Evolutionary conservation across 108 stramenopile genomes (phyloP), one percentile per base, ranked within the genome.

Genomic region (Poteriospumella lacustris): DNA sequence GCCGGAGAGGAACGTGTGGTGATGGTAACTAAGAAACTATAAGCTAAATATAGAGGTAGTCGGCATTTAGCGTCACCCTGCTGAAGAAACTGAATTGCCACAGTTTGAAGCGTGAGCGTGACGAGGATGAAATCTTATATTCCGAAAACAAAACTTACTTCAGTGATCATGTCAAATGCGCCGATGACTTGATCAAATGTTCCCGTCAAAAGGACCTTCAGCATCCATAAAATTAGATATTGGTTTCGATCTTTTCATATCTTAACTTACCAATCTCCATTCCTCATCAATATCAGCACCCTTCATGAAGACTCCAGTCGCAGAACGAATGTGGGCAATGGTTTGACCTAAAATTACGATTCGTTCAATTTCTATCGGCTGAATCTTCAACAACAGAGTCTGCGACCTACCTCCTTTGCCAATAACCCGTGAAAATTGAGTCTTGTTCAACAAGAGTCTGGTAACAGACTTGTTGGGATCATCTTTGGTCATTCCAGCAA

Each of bases 331-430:
- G 36, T 33, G 15, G 12, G 60, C 60, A 3, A 64, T 64, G 9
- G 60, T 64, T 24, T 3, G 12, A 52, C 47, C 47, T 52, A 19
- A 19, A 52, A 19, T 15, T 15, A 52, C n/a, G n/a, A n/a, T n/a
- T n/a, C n/a, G n/a, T n/a, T n/a, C n/a, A n/a, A n/a, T n/a, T n/a
- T n/a, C n/a, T n/a, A n/a, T n/a, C n/a, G n/a, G n/a, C n/a, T n/a
- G n/a, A n/a, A n/a, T n/a, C n/a, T n/a, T n/a, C 47, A 52, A 52
- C 15, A 52, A 15, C 19, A 52, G n/a, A n/a, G n/a, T n/a, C 19
- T 52, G 47, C 9, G 47, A 9, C 47, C 9, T 19, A 31, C 60
- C 60, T 19, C 60, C 60, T 64, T 64, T 64, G 60, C 60, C 60
- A 24, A 64, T 64, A 24, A 64, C 24, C 5, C 31, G 15, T 5